These are phyloP conservation scores for Epichloe sibirici DNA, from an alignment of 2,329 filamentous ascomycete genomes.

Conservation along the genomic window DNA sequence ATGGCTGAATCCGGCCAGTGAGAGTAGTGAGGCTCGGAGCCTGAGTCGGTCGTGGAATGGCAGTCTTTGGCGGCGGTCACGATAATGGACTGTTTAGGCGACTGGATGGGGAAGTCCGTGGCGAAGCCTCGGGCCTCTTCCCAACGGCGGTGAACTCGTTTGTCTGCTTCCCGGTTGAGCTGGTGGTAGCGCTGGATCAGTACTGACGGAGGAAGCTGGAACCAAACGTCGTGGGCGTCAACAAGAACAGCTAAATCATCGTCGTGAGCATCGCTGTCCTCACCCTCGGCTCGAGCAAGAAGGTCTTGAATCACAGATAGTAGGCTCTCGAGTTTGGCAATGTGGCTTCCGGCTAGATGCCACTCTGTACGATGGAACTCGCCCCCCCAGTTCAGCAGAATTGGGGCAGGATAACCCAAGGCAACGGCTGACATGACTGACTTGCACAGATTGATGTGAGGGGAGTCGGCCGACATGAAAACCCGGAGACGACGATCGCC, in stretches of 20 bases:
- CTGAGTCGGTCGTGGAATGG: conserved; percentile 20
- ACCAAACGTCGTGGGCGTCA: conserved; percentile 27
- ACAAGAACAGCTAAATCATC: conserved; percentile 20
- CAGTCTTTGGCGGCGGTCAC: conserved; percentile 24
- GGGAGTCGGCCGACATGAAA: conserved; percentile 26
- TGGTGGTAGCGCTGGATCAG: conserved; percentile 24
- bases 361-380: conserved; percentile 25
- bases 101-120: neutral
- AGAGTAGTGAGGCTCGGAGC: conserved; percentile 22
- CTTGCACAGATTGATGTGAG: conserved; percentile 26
- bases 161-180: conserved; percentile 22
- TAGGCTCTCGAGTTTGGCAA: conserved; percentile 23
- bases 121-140: conserved; percentile 5
- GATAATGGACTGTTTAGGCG: conserved; percentile 18
- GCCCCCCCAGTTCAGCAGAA: conserved; percentile 24
- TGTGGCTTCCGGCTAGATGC: conserved; percentile 26
- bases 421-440: conserved; percentile 25
- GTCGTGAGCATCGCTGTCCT: conserved; percentile 2
- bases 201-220: conserved; percentile 26
- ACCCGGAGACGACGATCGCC: conserved; percentile 19
- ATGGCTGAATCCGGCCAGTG: conserved; percentile 25
- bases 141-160: conserved; percentile 16
- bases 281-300: conserved; percentile 4
- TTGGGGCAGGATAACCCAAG: conserved; percentile 25
- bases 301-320: conserved; percentile 15